Base-by-base conservation (phyloP, 768 basidiomycete species). In the Kwoniella sp. region DNA sequence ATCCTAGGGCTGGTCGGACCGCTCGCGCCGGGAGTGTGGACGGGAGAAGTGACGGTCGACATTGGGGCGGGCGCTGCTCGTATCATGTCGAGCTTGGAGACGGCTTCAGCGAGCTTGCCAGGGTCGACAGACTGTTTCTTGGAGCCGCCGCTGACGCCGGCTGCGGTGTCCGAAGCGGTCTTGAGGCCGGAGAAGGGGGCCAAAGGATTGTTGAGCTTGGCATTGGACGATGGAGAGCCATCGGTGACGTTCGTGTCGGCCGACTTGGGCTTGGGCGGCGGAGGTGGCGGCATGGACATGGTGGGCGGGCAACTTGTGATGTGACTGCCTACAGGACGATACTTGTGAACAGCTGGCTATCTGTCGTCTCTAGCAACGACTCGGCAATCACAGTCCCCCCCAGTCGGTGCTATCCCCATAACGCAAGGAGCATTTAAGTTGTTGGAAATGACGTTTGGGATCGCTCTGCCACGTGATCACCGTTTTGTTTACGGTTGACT, bases 51-150 rank as follows among this genome's bases (percentile, higher is more conserved):
- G 7, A 57, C 56, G 3, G 60, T 51, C 0, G 67, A 64, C 23
- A 53, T 46, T 10, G 59, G 50, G 3, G 62, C 53, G 22, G 65
- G 55, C 25, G 54, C 43, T 26, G 46, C 56, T 15, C 63, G 58
- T 8, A 70, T 60, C 17, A 46, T 61, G 29, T 67, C 59, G 6
- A 70, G 51, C 23, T 65, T 63, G 3, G 40, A 45, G 7, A 70
- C 63, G 5, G 69, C 69, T 20, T 67, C 57, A 14, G 63, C 65
- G 11, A 70, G 50, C 27, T 52, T 47, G 5, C 32, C 33, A 15
- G 65, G 61, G 17, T 70, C 63, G 14, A 65, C 63, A 12, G 46
- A 50, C 19, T 26, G 40, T 32, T 32, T 23, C 9, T 45, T 28
- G 34, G 27, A 17, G 51, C 37, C 5, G 43, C 27, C 46, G 17